Conservation (phyloP, 345 rosid genomes). For the Bruguiera gymnorhiza region DNA sequence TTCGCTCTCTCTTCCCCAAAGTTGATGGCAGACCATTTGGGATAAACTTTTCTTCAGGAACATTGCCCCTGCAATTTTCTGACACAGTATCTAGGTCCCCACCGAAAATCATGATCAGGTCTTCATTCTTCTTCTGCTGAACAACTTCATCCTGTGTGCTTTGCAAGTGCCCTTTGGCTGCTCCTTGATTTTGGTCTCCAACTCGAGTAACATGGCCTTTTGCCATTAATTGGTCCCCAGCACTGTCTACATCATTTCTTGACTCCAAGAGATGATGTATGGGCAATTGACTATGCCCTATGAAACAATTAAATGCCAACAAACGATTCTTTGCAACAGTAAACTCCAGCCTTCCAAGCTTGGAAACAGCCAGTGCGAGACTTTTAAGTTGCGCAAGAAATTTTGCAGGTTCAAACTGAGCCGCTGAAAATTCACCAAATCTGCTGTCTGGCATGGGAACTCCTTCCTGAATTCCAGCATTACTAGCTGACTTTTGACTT, state of each 20-base stretch:
- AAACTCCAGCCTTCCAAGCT: conserved; percentile 48
- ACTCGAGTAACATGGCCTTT: conserved; percentile 12
- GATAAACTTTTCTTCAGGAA: conserved; percentile 20
- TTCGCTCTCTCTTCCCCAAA: conserved; percentile 37
- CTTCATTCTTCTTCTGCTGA: conserved; percentile 20
- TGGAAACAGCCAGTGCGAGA: conserved; percentile 40
- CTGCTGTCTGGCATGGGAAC: conserved; percentile 6
- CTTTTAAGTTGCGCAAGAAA: conserved; percentile 53
- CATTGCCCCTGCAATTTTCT: conserved; percentile 8
- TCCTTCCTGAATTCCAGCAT: conserved; percentile 11
- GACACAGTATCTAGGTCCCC: conserved; percentile 2
- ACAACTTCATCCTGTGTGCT: conserved; percentile 4
- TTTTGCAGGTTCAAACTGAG: conserved; percentile 46
- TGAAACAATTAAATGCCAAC: conserved; percentile 52
- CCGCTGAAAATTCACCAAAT: conserved; percentile 32
- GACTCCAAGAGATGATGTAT: conserved; percentile 36
- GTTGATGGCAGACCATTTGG: conserved; percentile 21
- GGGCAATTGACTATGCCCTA: conserved; percentile 55
- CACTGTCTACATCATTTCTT: conserved; percentile 24
- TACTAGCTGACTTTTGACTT: conserved; percentile 15
- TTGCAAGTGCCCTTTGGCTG: conserved; percentile 9
- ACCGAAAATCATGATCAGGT: conserved; percentile 16
- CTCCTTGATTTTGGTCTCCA: conserved; percentile 7
- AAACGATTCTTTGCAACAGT: conserved; percentile 40
- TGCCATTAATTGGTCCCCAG: conserved; percentile 5